Conservation (phyloP, 257 asterid species). For the Buddleja alternifolia region DNA sequence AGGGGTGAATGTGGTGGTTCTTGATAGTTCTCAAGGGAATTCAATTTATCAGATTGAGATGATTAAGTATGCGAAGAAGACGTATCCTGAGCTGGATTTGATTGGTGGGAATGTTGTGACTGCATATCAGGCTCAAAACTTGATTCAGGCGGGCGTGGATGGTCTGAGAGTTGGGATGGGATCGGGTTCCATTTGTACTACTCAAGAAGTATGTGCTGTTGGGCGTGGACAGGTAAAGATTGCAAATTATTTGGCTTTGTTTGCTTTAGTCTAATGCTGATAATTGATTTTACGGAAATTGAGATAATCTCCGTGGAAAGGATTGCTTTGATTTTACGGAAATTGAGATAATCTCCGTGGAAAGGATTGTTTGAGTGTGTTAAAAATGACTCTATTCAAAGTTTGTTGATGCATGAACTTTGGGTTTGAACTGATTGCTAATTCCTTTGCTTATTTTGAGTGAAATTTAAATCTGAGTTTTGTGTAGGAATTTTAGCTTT, state of each 20-base stretch:
- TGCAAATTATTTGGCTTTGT: not conserved
- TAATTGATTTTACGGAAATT: too few species aligned
- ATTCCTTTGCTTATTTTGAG: not conserved
- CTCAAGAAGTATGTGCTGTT: conserved; percentile 67
- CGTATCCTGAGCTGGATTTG: conserved; percentile 53
- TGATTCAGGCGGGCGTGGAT: conserved; percentile 62
- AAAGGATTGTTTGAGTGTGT: too few species aligned
- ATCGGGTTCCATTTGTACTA: conserved; percentile 64
- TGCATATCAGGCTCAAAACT: conserved; percentile 53
- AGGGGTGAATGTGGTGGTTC: conserved; percentile 51
- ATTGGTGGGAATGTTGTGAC: conserved; percentile 73
- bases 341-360: too few species aligned
- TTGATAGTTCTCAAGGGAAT: conserved; percentile 68
- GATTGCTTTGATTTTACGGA: too few species aligned
- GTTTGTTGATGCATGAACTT: not conserved
- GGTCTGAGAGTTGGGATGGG: conserved; percentile 76
- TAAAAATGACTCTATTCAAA: too few species aligned
- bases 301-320: too few species aligned
- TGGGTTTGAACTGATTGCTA: not conserved
- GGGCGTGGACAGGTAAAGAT: conserved; percentile 66
- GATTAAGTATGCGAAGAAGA: conserved; percentile 56
- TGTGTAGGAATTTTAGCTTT: too few species aligned
- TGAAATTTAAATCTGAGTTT: too few species aligned
- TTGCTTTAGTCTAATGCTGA: too few species aligned
- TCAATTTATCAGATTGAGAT: conserved; percentile 58